phyloP scores from a whole-genome alignment of 352 stramenopile species.

The Pythium volutum region DNA sequence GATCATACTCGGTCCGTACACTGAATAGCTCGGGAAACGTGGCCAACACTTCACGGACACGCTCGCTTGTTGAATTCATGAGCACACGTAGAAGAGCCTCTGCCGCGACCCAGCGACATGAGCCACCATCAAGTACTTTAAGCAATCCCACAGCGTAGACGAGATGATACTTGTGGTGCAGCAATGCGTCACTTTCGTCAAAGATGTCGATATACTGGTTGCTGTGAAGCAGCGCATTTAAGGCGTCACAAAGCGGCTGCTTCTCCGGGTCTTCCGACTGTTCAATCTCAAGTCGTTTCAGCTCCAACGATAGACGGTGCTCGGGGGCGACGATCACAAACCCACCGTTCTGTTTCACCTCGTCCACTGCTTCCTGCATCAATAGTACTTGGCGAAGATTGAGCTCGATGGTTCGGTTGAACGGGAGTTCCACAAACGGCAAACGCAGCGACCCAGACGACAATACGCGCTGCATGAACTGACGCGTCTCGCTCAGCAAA shows the following conservation, averaged over 20 bases:
- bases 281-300: slow-evolving; percentile 65
- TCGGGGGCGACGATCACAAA: slow-evolving; percentile 80
- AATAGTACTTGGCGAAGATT: slow-evolving; percentile 23
- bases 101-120: slow-evolving; percentile 45
- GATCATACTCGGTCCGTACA: slow-evolving; percentile 28
- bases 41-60: slow-evolving; percentile 34
- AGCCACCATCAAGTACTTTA: slow-evolving; percentile 38
- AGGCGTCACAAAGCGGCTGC: slow-evolving; percentile 1
- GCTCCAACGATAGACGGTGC: slow-evolving; percentile 83
- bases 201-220: slow-evolving; percentile 76
- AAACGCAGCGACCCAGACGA: slow-evolving; percentile 38
- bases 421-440: slow-evolving; percentile 57
- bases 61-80: neutral
- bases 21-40: slow-evolving; percentile 31
- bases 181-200: slow-evolving; percentile 85
- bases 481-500: slow-evolving; percentile 54
- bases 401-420: slow-evolving; percentile 52
- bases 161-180: slow-evolving; percentile 88
- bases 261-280: slow-evolving; percentile 1
- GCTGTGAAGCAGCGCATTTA: slow-evolving; percentile 42
- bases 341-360: slow-evolving; percentile 36
- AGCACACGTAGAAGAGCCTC: slow-evolving; percentile 43
- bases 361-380: slow-evolving; percentile 36
- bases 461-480: slow-evolving; percentile 63
- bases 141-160: slow-evolving; percentile 77